Evolutionary conservation across 2,329 filamentous ascomycete genomes (phyloP), one percentile per base, ranked within the genome.

Genomic region (Trichoderma afroharzianum): DNA sequence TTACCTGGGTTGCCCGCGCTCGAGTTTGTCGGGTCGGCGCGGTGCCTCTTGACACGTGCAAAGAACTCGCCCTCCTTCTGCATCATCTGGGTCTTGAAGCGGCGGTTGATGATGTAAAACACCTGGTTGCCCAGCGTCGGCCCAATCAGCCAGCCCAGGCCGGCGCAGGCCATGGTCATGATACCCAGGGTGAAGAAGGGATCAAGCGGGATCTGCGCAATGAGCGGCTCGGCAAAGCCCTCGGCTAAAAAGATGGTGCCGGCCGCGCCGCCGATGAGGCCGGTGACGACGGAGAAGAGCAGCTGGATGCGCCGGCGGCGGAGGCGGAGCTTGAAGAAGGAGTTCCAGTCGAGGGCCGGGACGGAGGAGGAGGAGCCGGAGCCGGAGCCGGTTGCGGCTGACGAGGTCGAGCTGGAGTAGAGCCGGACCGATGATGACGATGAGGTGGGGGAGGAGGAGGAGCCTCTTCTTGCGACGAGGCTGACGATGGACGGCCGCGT

Each of bases 21-120:
- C 74, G 94, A 97, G 68, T 92, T 92, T 18, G 91, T 92, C 4
- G 96, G 95, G 80, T 99, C 95, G 73, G 97, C 95, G 30, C 96
- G 91, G 84, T 96, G 92, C 82, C 92, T 93, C 86, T 95, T 96
- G 83, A 99, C 93, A 75, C 95, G 89, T 73, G 91, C 89, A 82
- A 95, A 98, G 85, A 99, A 98, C 81, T 95, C 92, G 78, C 91
- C 93, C 83, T 99, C 96, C 88, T 98, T 98, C 88, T 93, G 74
- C 61, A 88, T 89, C 84, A 98, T 95, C 76, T 94, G 90, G 67
- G 82, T 83, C 82, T 90, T 91, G 79, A 90, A 89, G 77, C 88
- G 87, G 75, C 91, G 85, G 82, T 97, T 93, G 78, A 91, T 85
- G 74, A 92, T 75, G 78, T 93, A 93, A 83, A 98, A 99, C 5